Base-by-base conservation (phyloP, 2,329 filamentous ascomycete genomes). In the Aspergillus jensenii region DNA sequence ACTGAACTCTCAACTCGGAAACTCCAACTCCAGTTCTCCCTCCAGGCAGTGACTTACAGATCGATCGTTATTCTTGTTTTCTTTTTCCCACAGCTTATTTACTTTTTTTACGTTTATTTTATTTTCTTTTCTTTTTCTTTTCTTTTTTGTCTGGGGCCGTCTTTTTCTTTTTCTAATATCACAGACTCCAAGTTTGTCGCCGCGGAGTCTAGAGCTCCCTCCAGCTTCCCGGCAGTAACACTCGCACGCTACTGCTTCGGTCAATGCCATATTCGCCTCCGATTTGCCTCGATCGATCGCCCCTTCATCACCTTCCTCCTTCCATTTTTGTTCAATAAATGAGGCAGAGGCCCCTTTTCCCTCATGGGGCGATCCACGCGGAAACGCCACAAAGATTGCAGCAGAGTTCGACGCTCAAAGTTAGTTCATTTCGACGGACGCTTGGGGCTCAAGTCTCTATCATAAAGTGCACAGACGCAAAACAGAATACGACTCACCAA, bases 381-480 rank as follows among this genome's bases (percentile, higher is more conserved):
- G 65, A 67, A 65, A 55, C 40, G 55, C n/a, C 21, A 56, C 49
- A 49, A 59, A 55, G 54, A 52, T 62, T 65, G 62, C 65, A 60
- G 56, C 59, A 66, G 44, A 67, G 61, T 68, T 69, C 62, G 59
- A 65, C 60, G 40, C 41, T 56, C 54, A 44, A 51, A 44, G 52
- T 52, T 58, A 55, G 49, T 53, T 47, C 43, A 37, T 52, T 46
- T 25, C 15, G 48, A 25, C 6, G 35, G 25, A 45, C 45, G 33
- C 45, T 33, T 43, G 43, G 49, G 52, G 43, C 53, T 39, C 37
- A 56, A 56, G 21, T 61, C 60, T 72, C 69, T 72, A 70, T 73
- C 71, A 74, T 67, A 73, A 70, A 65, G 55, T 46, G 66, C 65
- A 68, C 64, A 57, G 66, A 69, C 65, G 55, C 52, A 52, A 62